phyloP scores from a whole-genome alignment of 2,329 filamentous ascomycete species.

The Fragosphaeria purpurea region DNA sequence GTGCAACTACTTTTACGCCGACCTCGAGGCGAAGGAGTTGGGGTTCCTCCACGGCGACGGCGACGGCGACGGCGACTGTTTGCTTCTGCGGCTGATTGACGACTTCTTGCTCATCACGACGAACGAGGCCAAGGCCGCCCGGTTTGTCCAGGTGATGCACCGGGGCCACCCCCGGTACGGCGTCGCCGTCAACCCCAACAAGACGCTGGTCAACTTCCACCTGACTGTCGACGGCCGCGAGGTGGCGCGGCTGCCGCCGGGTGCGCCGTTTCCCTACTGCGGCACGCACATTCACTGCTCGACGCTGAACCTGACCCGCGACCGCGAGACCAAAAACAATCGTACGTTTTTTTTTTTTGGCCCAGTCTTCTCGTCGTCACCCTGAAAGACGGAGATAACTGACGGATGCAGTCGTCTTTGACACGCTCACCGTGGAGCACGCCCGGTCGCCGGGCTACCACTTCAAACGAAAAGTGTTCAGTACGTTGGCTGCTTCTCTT shows the following conservation, averaged over 20 bases:
- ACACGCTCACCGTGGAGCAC: constrained; percentile 72
- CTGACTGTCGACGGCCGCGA: constrained; percentile 42
- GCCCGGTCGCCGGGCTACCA: constrained; percentile 61
- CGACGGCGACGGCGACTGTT: constrained; percentile 31
- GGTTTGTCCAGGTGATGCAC: constrained; percentile 75
- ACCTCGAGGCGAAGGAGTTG: constrained; percentile 64
- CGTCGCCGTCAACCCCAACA: constrained; percentile 62
- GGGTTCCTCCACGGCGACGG: constrained; percentile 43
- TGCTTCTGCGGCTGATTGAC: constrained; percentile 77
- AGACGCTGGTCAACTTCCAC: constrained; percentile 80
- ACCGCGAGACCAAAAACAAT: constrained; percentile 41
- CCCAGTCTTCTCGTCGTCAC: no score
- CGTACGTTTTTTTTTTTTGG: constrained; percentile 31
- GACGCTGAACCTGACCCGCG: constrained; percentile 66
- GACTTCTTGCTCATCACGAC: constrained; percentile 87
- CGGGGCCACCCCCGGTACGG: constrained; percentile 69
- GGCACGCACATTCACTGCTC: constrained; percentile 65
- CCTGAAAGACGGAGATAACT: no score
- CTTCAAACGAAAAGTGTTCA: constrained; percentile 71
- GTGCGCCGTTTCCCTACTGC: constrained; percentile 71
- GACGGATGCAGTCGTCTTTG: constrained; percentile 39
- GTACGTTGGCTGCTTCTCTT: constrained; percentile 29
- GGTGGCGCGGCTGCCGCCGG: constrained; percentile 36
- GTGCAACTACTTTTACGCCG: constrained; percentile 93
- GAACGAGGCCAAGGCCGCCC: constrained; percentile 52